Conservation (phyloP, 108 stramenopile genomes). For the Cyclotella kingstonii region DNA sequence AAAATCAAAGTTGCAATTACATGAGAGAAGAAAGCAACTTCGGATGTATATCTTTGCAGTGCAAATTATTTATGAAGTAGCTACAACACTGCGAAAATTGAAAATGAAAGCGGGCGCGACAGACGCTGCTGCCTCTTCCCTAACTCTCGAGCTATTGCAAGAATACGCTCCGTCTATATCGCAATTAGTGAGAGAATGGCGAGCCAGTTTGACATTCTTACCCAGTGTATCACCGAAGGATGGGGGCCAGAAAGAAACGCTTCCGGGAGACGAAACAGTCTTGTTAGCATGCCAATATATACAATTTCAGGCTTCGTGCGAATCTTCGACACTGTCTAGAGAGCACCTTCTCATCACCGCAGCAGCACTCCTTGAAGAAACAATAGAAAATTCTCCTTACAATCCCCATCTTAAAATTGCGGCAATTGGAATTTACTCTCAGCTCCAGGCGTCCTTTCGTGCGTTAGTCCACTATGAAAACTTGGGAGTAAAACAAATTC, state of each 20-base stretch:
- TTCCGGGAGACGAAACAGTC: slow-evolving; percentile 77
- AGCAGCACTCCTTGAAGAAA: slow-evolving; percentile 61
- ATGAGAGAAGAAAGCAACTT: slow-evolving; percentile 46
- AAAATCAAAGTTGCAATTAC: too few species aligned
- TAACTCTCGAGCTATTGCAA: slow-evolving; percentile 11
- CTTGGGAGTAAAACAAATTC: slow-evolving; percentile 74
- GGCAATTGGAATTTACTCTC: slow-evolving; percentile 54
- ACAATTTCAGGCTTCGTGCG: slow-evolving; percentile 6
- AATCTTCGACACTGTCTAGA: background rate
- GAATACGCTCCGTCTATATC: slow-evolving; percentile 14
- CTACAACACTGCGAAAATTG: slow-evolving; percentile 10
- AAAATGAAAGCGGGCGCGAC: background rate
- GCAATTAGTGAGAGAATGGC: slow-evolving; percentile 34
- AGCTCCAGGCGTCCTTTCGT: slow-evolving; percentile 45
- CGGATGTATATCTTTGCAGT: slow-evolving; percentile 63
- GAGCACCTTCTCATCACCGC: slow-evolving; percentile 20
- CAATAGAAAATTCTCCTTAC: slow-evolving; percentile 71
- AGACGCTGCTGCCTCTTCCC: background rate
- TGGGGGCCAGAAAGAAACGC: slow-evolving; percentile 64
- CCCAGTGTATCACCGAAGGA: slow-evolving; percentile 37
- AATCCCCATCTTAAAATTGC: slow-evolving; percentile 75
- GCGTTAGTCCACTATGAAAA: slow-evolving; percentile 51
- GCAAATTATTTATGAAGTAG: slow-evolving; percentile 51
- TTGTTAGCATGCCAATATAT: slow-evolving; percentile 48
- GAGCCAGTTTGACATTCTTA: slow-evolving; percentile 24